phyloP scores from a whole-genome alignment of 495 filamentous ascomycete species.

The Extremus antarcticus region DNA sequence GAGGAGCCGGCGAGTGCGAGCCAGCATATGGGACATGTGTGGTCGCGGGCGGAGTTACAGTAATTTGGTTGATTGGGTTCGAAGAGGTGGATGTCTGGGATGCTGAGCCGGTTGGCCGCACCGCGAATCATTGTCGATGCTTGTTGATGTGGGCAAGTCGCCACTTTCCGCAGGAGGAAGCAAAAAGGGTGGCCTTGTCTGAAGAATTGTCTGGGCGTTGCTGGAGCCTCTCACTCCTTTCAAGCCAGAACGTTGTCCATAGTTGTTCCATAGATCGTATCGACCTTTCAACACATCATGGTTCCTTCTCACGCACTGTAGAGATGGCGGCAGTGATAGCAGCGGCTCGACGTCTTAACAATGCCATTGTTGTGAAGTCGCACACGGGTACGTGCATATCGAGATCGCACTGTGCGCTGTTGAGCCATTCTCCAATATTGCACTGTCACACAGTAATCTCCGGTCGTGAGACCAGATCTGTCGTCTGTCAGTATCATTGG shows the following conservation, averaged over 20 bases:
- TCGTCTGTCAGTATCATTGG: neutral
- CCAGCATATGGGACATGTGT: neutral
- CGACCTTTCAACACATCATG: too few species aligned
- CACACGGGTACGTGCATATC: neutral
- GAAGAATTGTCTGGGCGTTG: neutral
- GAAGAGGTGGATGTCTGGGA: neutral
- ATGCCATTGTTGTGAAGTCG: conserved; percentile 6
- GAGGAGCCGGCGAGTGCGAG: conserved; percentile 1
- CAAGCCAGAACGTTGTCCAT: neutral
- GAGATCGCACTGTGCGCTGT: neutral
- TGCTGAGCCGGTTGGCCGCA: neutral
- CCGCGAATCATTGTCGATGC: neutral
- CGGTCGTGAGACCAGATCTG: too few species aligned
- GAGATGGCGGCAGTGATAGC: neutral
- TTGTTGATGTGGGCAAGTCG: neutral
- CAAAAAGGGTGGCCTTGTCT: neutral
- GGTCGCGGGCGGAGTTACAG: too few species aligned
- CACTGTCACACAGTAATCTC: too few species aligned
- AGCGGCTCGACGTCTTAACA: conserved; percentile 2
- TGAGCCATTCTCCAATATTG: too few species aligned
- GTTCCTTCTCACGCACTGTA: too few species aligned
- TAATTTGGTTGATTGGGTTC: too few species aligned
- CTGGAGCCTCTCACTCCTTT: neutral
- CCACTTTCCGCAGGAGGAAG: neutral
- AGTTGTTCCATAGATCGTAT: neutral